These are phyloP conservation scores for Podospora tetraspora DNA, from an alignment of 495 filamentous ascomycete genomes.

Conservation along the genomic window DNA sequence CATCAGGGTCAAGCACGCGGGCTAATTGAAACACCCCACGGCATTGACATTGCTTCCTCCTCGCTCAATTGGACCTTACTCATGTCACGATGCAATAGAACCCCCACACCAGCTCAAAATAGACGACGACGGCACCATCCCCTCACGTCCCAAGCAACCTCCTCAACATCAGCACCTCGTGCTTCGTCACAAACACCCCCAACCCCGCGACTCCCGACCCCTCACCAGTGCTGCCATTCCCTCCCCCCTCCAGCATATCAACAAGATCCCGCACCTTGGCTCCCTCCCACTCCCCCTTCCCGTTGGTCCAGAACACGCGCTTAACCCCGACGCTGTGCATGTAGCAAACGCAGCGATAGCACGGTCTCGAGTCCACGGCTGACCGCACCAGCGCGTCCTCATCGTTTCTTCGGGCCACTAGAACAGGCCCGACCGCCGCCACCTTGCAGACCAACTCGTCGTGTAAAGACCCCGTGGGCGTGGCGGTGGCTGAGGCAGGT, in stretches of 20 bases:
- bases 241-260: conserved; percentile 34
- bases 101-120: neutral
- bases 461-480: conserved; percentile 37
- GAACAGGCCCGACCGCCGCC: neutral
- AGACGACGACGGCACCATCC: neutral
- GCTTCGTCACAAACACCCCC: conserved; percentile 46
- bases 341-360: conserved; percentile 47
- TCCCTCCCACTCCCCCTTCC: conserved; percentile 44
- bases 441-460: conserved; percentile 35
- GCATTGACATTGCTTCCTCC: neutral
- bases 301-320: conserved; percentile 50
- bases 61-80: neutral
- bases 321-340: conserved; percentile 51
- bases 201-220: conserved; percentile 13
- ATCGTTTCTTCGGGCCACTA: neutral
- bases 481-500: neutral
- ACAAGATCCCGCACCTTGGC: conserved; percentile 46
- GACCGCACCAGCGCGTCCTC: conserved; percentile 11
- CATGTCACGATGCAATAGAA: neutral
- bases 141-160: conserved; percentile 15
- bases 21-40: neutral
- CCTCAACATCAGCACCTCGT: conserved; percentile 44
- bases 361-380: conserved; percentile 39
- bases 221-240: neutral
- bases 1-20: neutral